Conservation (phyloP, 805 yeast species). For the Candida ponderosae region DNA sequence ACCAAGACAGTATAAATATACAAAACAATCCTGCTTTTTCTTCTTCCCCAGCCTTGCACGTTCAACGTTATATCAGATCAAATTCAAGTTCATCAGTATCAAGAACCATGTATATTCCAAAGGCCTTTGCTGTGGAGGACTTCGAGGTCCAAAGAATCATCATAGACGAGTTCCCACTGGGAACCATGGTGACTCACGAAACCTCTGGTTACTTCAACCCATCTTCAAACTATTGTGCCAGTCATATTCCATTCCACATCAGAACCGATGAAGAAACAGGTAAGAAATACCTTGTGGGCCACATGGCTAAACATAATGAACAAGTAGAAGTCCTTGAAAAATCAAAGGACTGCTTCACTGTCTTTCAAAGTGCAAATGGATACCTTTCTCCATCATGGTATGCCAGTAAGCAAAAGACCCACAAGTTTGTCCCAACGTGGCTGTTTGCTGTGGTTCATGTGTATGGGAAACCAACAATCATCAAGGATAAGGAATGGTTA, state of each 20-base stretch:
- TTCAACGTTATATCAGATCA: too few species aligned
- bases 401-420: conserved; percentile 45
- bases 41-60: too few species aligned
- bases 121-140: conserved; percentile 15
- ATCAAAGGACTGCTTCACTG: conserved; percentile 32
- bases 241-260: conserved; percentile 49
- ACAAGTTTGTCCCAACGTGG: conserved; percentile 67
- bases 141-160: conserved; percentile 32
- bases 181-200: conserved; percentile 34
- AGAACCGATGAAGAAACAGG: conserved; percentile 27
- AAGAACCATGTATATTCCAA: conserved; percentile 23
- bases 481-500: conserved; percentile 38
- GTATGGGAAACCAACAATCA: conserved; percentile 38
- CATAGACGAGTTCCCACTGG: conserved; percentile 43
- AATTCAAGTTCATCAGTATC: neutral
- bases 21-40: too few species aligned
- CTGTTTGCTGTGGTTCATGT: conserved; percentile 52
- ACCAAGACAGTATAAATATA: too few species aligned
- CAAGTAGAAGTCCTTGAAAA: conserved; percentile 36
- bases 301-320: conserved; percentile 43
- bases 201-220: conserved; percentile 17
- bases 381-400: conserved; percentile 58
- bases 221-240: conserved; percentile 36
- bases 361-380: conserved; percentile 43
- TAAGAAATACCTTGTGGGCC: conserved; percentile 39